Base-by-base conservation (phyloP, 2,329 filamentous ascomycete species). In the Thelonectria olida region DNA sequence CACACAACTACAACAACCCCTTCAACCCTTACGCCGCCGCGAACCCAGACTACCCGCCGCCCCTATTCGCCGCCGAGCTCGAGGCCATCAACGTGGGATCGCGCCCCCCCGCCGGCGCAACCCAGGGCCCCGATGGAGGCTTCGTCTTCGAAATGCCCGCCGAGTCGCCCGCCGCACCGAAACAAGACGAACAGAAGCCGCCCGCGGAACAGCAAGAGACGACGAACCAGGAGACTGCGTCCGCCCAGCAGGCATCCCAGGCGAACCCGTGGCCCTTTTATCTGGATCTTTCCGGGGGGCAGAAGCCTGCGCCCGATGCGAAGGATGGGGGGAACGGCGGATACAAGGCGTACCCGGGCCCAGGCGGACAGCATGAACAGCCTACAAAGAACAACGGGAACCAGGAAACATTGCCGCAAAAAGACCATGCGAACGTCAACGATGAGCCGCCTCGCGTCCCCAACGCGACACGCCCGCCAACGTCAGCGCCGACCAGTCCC, bases 111-210 rank as follows among this genome's bases (percentile, higher is more conserved):
- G 54, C 58, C 48, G 60, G 49, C 56, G 36, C 62, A 52, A 57
- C 64, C 28, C 56, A 69, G 42, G 53, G 61, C 4, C 67, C 68
- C 15, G 63, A 68, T 54, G 70, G 66, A 39, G 57, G 58, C 34
- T 63, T 68, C 41, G 59, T 72, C 52, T 77, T 75, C 44, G 76
- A 77, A 56, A 75, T 78, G 73, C 39, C 70, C 6, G 71, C 67
- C 61, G 75, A 77, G 48, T 61, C 73, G 27, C n/a, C n/a, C n/a
- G 53, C 56, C 49, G 53, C 57, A 15, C 49, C 61, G 25, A 54
- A 56, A 7, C 51, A 55, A 10, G 50, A 65, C 12, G 36, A 44
- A 13, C 34, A n/a, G n/a, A n/a, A n/a, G n/a, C n/a, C n/a, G n/a
- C n/a, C n/a, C n/a, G n/a, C n/a, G n/a, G n/a, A n/a, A n/a, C n/a